Percentiles rank a stretch among this genome's conserved stretches.
phyloP scores from a whole-genome alignment of 1,139 yeast genomes.

The Casaregolazyma lundiana region DNA sequence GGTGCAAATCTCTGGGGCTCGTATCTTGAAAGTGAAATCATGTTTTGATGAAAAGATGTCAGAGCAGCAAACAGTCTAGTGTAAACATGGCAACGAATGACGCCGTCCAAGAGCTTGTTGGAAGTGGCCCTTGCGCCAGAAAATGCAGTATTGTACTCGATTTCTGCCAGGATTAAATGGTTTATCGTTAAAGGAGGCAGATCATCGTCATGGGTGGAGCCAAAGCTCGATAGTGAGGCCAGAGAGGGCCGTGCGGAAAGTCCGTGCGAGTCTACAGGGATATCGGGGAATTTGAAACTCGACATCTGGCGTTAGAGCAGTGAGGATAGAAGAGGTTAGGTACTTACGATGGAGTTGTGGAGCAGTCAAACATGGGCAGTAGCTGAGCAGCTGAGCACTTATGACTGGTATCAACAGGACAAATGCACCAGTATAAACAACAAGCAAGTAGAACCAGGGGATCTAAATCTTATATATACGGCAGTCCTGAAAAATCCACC shows the following conservation, averaged over 20 bases:
- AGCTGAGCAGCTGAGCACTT: too few relatives aligned
- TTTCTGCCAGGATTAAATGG: slow-evolving; percentile 21
- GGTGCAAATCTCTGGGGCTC: slow-evolving; percentile 25
- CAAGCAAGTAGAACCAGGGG: background rate
- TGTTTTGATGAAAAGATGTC: slow-evolving; percentile 16
- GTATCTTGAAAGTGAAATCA: slow-evolving; percentile 19
- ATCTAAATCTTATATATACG: too few relatives aligned
- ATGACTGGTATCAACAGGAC: too few relatives aligned
- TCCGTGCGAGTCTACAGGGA: slow-evolving; percentile 5
- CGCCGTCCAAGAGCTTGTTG: slow-evolving; percentile 20
- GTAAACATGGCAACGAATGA: slow-evolving; percentile 24
- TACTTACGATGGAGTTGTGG: background rate
- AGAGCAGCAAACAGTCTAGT: slow-evolving; percentile 24
- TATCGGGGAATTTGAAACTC: slow-evolving; percentile 10
- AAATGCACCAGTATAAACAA: too few relatives aligned
- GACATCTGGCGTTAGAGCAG: slow-evolving; percentile 4
- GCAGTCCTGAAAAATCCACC: too few relatives aligned
- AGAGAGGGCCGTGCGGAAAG: slow-evolving; percentile 6
- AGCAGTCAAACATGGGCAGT: too few relatives aligned
- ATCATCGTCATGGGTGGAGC: background rate
- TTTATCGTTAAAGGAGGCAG: slow-evolving; percentile 19
- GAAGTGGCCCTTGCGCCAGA: slow-evolving; percentile 16
- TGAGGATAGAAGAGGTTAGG: background rate
- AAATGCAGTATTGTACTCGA: slow-evolving; percentile 17
- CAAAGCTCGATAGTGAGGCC: slow-evolving; percentile 5